These are phyloP conservation scores for Thalassiosira livingstoniorum DNA, from an alignment of 352 stramenopile genomes.

Conservation along the genomic window DNA sequence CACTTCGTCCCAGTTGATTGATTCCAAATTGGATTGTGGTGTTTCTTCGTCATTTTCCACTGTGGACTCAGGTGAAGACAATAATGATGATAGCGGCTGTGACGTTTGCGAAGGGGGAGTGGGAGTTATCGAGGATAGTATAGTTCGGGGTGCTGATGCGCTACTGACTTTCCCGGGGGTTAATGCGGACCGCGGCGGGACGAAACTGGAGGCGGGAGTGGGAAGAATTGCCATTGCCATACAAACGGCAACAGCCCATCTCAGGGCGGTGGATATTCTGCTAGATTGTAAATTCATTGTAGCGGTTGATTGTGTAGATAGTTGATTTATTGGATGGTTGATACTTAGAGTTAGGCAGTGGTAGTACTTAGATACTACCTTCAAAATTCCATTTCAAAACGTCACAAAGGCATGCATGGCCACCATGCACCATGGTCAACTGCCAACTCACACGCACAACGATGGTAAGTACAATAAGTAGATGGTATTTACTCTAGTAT, in stretches of 20 bases:
- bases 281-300: not conserved
- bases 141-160: not conserved
- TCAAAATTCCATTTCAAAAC: not conserved
- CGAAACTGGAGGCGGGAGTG: conserved; percentile 11
- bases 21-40: conserved; percentile 3
- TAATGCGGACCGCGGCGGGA: no score
- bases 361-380: not conserved
- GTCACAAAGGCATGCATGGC: not conserved
- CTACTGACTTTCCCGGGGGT: no score
- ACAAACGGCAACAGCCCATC: not conserved
- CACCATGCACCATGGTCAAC: not conserved
- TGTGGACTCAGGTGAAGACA: conserved; percentile 17
- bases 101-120: not conserved
- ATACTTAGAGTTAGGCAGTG: not conserved
- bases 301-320: not conserved
- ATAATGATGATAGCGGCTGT: conserved; percentile 24
- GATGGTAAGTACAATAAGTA: no score
- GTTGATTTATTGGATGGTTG: not conserved
- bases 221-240: conserved; percentile 1
- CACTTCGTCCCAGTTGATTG: conserved; percentile 43
- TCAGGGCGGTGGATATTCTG: not conserved
- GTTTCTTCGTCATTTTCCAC: conserved; percentile 7
- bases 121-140: not conserved
- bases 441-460: not conserved
- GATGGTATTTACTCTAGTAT: no score